phyloP scores from a whole-genome alignment of 108 stramenopile genomes.

The Mediolabrus comicus region DNA sequence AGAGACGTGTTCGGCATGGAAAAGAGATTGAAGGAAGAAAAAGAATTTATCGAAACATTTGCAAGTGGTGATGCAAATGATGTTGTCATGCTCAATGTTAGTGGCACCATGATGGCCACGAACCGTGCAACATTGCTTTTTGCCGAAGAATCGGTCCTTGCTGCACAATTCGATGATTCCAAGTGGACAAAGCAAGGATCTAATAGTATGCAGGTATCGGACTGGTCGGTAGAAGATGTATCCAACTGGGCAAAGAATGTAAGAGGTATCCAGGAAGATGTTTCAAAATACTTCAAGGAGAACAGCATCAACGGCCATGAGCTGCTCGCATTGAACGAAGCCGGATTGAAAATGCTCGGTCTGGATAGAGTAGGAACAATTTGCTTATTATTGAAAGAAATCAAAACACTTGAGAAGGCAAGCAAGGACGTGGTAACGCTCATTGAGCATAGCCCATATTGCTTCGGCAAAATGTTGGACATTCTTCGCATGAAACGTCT shows the following conservation, averaged over 20 bases:
- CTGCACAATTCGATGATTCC: neutral
- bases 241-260: conserved; percentile 6
- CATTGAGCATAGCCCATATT: no score
- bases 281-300: neutral
- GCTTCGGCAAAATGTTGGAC: neutral
- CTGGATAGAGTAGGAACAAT: conserved; percentile 8
- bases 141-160: neutral
- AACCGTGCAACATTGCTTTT: neutral
- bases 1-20: neutral
- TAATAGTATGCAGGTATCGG: neutral
- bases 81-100: conserved; percentile 1
- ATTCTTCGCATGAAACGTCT: neutral
- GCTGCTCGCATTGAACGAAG: conserved; percentile 12
- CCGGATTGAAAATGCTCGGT: conserved; percentile 15
- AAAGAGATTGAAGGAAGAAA: conserved; percentile 16
- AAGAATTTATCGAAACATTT: neutral
- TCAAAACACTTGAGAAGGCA: conserved; percentile 8
- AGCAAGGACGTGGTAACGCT: neutral
- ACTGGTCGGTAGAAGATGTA: conserved; percentile 18
- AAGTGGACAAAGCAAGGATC: neutral
- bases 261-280: neutral
- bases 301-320: conserved; percentile 8
- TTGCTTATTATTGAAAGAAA: conserved; percentile 9
- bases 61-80: neutral
- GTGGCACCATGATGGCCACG: conserved; percentile 2